These are phyloP conservation scores for Aspergillus sp. DNA, from an alignment of 2,329 filamentous ascomycete species.

Conservation along the genomic window DNA sequence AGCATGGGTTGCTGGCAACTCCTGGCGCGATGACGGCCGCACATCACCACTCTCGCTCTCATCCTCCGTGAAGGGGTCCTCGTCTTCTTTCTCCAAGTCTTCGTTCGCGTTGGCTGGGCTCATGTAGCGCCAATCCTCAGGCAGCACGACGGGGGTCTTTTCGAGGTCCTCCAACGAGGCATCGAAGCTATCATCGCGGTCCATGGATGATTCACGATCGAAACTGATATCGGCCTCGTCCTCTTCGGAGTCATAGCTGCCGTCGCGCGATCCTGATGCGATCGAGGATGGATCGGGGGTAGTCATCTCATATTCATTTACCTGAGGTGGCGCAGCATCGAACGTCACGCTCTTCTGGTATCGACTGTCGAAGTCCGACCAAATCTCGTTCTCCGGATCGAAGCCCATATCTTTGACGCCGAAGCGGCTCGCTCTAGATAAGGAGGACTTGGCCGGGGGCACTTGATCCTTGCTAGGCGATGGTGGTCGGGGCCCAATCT, in stretches of 20 bases:
- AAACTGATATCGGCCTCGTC: conserved; percentile 65
- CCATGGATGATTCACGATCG: conserved; percentile 57
- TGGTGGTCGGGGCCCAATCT: conserved; percentile 38
- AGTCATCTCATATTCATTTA: conserved; percentile 98
- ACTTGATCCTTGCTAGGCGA: conserved; percentile 67
- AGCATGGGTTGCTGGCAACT: conserved; percentile 41
- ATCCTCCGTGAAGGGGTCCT: conserved; percentile 67
- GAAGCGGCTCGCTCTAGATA: conserved; percentile 65
- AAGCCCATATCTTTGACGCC: conserved; percentile 61
- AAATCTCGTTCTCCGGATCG: conserved; percentile 67
- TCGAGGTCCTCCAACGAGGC: conserved; percentile 92
- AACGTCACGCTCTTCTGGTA: conserved; percentile 98
- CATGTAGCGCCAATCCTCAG: conserved; percentile 89
- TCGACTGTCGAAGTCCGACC: conserved; percentile 71
- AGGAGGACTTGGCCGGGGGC: conserved; percentile 86
- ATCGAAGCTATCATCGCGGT: conserved; percentile 87
- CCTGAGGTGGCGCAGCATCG: conserved; percentile 84
- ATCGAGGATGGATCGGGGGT: conserved; percentile 94
- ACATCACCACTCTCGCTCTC: conserved; percentile 65
- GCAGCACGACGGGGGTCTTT: conserved; percentile 96
- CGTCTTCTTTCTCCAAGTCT: conserved; percentile 54
- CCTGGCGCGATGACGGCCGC: conserved; percentile 48
- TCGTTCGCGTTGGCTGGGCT: conserved; percentile 63
- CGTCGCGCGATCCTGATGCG: conserved; percentile 84
- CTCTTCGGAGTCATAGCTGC: conserved; percentile 84